These are phyloP conservation scores for Cyclotella choctawhatcheeana DNA, from an alignment of 108 stramenopile genomes.

Conservation along the genomic window DNA sequence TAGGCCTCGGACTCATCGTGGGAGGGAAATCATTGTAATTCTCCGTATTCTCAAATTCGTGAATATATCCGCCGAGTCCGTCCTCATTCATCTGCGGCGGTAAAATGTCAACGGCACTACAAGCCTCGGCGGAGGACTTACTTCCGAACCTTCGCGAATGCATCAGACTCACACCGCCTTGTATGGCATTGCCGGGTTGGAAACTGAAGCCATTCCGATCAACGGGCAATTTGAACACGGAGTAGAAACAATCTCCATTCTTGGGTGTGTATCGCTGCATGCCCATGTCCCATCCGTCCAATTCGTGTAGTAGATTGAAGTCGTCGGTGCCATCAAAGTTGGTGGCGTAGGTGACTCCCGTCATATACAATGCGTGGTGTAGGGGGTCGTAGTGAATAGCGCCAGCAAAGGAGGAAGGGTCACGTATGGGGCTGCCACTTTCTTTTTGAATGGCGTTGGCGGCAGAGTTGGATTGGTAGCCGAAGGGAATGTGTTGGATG, in stretches of 20 bases:
- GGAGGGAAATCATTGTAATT: constrained; percentile 5
- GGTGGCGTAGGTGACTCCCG: constrained; percentile 47
- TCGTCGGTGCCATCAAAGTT: constrained; percentile 43
- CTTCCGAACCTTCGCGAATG: constrained; percentile 46
- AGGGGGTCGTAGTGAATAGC: constrained; percentile 54
- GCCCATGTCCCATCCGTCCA: constrained; percentile 22
- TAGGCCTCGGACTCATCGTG: background rate
- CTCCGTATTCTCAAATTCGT: constrained; percentile 30
- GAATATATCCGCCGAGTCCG: constrained; percentile 22
- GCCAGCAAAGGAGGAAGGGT: constrained; percentile 52
- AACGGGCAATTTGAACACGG: constrained; percentile 20
- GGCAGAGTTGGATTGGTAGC: constrained; percentile 51
- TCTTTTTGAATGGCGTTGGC: background rate
- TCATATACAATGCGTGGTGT: constrained; percentile 53
- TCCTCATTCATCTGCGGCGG: constrained; percentile 1
- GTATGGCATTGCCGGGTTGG: background rate
- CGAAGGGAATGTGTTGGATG: constrained; percentile 34
- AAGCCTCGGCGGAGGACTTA: constrained; percentile 24
- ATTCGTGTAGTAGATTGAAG: constrained; percentile 17
- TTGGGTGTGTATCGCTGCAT: constrained; percentile 17
- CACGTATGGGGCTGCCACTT: constrained; percentile 9
- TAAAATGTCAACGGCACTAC: constrained; percentile 43
- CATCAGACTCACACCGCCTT: constrained; percentile 16
- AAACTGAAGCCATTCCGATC: background rate
- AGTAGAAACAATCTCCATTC: constrained; percentile 48